Evolutionary conservation across 768 basidiomycete species (phyloP).

Genomic region (Panus rudis): DNA sequence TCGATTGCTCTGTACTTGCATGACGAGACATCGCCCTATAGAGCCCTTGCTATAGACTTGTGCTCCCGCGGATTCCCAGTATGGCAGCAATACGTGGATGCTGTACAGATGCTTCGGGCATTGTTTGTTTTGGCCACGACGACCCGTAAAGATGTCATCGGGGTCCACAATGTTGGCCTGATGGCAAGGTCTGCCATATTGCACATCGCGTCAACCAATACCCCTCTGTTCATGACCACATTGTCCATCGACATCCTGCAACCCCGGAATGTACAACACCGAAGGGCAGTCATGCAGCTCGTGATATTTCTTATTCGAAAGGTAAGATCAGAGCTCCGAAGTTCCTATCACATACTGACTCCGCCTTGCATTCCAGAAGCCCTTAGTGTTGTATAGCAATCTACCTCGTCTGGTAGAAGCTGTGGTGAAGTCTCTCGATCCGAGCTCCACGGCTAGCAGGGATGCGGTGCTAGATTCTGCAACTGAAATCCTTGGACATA

Average conservation of each 20-base stretch:
- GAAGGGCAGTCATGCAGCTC: conserved; percentile 87
- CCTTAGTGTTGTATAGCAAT: conserved; percentile 76
- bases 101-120: conserved; percentile 79
- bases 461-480: conserved; percentile 88
- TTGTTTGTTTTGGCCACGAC: conserved; percentile 78
- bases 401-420: conserved; percentile 87
- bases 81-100: conserved; percentile 92
- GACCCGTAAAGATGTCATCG: conserved; percentile 61
- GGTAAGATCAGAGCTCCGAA: conserved; percentile 30
- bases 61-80: conserved; percentile 87
- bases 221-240: conserved; percentile 91
- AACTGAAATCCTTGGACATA: conserved; percentile 88
- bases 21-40: conserved; percentile 58
- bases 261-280: conserved; percentile 64
- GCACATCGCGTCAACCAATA: conserved; percentile 76
- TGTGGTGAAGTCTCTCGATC: conserved; percentile 94
- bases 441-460: conserved; percentile 65
- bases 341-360: neutral
- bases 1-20: conserved; percentile 76
- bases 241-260: conserved; percentile 84
- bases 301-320: conserved; percentile 92
- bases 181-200: conserved; percentile 82
- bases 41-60: conserved; percentile 78
- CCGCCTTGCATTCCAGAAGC: conserved; percentile 45
- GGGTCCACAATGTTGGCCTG: conserved; percentile 58